Evolutionary conservation across 192 early-diverging fungal species (phyloP), one percentile per base, ranked within the genome.

Genomic region (Coemansia pectinata): DNA sequence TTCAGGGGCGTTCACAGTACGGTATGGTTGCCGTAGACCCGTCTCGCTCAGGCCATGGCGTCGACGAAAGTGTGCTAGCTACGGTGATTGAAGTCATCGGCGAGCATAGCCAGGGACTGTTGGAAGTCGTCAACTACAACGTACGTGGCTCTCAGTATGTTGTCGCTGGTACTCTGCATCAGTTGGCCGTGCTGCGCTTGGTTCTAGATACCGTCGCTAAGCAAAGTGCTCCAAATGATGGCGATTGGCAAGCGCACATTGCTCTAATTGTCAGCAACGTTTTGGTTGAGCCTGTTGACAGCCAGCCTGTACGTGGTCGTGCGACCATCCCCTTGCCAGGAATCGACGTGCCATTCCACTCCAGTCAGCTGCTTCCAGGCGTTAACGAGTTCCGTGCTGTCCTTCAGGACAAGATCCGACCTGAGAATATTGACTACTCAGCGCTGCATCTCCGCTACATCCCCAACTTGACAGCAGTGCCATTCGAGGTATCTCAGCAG

Each of bases 91-190:
- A 81, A 25, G 91, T 85, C 6, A 88, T 98, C 63, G 93, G 90
- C 39, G 91, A 90, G 71, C 84, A 87, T 65, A 78, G 85, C 48
- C 83, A 88, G 8, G 88, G 86, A 36, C 82, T 98, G 34, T 74
- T 95, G 61, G 94, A 96, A 67, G 91, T 98, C 79, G 94, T 96
- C 64, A 98, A 98, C 85, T 94, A 86, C 86, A 98, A 98, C 82
- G 92, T 98, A 19, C 93, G 93, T 67, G 94, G 92, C 78, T 87
- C 90, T 83, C 96, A 98, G 84, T 98, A 98, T 67, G 92, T 96
- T 38, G 89, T 92, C 44, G 90, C 96, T 65, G 96, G 96, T 70
- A 87, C 91, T 17, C 74, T 92, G 53, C 66, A 82, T 45, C 89
- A 89, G 77, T 77, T 98, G 42, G 91, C 93, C n/a, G 86, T 85